Evolutionary conservation across 2,329 filamentous ascomycete genomes (phyloP).

Genomic region (Fusarium phyllophilum): DNA sequence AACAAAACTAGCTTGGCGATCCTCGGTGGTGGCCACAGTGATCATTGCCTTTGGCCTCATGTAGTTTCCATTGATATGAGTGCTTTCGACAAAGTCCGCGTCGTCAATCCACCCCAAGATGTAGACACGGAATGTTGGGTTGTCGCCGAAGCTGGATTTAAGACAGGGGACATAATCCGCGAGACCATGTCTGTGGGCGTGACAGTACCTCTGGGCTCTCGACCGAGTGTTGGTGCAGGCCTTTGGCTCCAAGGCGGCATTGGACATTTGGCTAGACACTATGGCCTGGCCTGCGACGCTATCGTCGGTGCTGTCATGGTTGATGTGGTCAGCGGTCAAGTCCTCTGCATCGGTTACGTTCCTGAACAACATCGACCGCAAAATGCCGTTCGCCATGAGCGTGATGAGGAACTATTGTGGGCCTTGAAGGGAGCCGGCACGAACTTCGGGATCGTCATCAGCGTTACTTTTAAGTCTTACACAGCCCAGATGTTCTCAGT

Average conservation of each 20-base stretch:
- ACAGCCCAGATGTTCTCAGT: slow-evolving; percentile 53
- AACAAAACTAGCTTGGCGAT: slow-evolving; percentile 58
- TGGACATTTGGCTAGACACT: slow-evolving; percentile 64
- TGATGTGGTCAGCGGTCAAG: slow-evolving; percentile 57
- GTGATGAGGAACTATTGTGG: slow-evolving; percentile 65
- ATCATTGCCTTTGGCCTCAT: slow-evolving; percentile 64
- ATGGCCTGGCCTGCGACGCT: slow-evolving; percentile 68
- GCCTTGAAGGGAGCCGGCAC: slow-evolving; percentile 67
- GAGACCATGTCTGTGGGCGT: slow-evolving; percentile 58
- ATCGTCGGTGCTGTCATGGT: slow-evolving; percentile 70
- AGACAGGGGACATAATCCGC: slow-evolving; percentile 62
- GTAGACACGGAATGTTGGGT: slow-evolving; percentile 48
- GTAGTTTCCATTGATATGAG: slow-evolving; percentile 68
- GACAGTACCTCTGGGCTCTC: slow-evolving; percentile 67
- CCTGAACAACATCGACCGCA: slow-evolving; percentile 56
- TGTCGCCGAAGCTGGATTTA: slow-evolving; percentile 66
- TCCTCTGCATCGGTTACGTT: slow-evolving; percentile 63
- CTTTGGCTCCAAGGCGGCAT: slow-evolving; percentile 74
- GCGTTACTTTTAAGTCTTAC: slow-evolving; percentile 61
- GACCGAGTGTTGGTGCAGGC: slow-evolving; percentile 71
- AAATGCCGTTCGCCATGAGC: slow-evolving; percentile 54
- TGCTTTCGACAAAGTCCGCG: slow-evolving; percentile 61
- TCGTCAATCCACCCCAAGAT: slow-evolving; percentile 47
- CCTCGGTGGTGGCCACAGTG: slow-evolving; percentile 68
- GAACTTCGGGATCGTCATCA: slow-evolving; percentile 68